phyloP scores from a whole-genome alignment of 495 filamentous ascomycete species.

The Penicillium nucicola region DNA sequence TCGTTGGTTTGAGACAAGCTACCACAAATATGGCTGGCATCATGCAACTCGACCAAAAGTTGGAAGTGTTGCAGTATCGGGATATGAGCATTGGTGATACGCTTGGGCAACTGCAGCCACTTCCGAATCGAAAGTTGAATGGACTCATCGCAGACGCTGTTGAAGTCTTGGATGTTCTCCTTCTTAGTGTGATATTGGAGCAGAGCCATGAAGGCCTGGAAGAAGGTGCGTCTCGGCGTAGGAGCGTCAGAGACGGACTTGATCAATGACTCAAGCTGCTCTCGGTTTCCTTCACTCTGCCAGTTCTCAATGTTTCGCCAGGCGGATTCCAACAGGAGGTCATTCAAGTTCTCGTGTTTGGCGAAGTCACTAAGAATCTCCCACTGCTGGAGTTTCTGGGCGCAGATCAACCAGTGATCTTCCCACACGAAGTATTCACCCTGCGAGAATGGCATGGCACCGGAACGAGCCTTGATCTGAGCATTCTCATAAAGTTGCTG shows the following conservation, averaged over 20 bases:
- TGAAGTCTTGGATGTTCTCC: slow-evolving; percentile 78
- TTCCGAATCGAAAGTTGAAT: slow-evolving; percentile 96
- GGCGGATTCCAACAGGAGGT: slow-evolving; percentile 89
- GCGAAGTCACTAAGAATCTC: slow-evolving; percentile 94
- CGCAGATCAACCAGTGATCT: slow-evolving; percentile 97
- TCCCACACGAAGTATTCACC: slow-evolving; percentile 99
- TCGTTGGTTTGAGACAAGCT: slow-evolving; percentile 83
- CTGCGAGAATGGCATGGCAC: slow-evolving; percentile 88
- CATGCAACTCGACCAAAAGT: slow-evolving; percentile 95
- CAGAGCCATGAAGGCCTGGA: slow-evolving; percentile 95
- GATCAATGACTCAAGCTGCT: slow-evolving; percentile 84
- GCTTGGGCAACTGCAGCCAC: slow-evolving; percentile 93
- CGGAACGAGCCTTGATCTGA: slow-evolving; percentile 93
- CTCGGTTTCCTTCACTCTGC: slow-evolving; percentile 78
- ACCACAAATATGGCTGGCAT: slow-evolving; percentile 91
- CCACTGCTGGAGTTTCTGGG: slow-evolving; percentile 98
- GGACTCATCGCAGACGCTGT: slow-evolving; percentile 86
- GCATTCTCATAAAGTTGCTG: slow-evolving; percentile 94
- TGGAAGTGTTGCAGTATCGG: slow-evolving; percentile 97
- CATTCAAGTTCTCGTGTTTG: slow-evolving; percentile 98
- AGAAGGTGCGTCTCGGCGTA: slow-evolving; percentile 88
- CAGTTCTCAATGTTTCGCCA: slow-evolving; percentile 95
- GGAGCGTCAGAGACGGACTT: slow-evolving; percentile 97
- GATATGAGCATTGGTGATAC: slow-evolving; percentile 93
- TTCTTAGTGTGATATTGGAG: slow-evolving; percentile 88